Evolutionary conservation across 2,329 filamentous ascomycete species (phyloP).

Genomic region (Teratosphaeria gauchensis): DNA sequence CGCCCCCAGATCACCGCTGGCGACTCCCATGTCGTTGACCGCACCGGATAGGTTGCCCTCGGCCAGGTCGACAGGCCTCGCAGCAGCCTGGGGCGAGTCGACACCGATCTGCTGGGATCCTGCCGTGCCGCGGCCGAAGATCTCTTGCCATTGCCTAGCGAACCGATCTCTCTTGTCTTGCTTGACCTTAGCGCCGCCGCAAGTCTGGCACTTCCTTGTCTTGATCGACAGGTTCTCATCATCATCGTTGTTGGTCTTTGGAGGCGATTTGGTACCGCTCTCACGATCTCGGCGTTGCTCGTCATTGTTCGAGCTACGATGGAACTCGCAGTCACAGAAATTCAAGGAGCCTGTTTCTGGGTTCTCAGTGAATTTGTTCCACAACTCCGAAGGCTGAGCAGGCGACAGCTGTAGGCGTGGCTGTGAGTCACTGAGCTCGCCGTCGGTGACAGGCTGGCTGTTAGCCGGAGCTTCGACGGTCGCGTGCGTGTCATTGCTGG

Average conservation of each 20-base stretch:
- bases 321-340: not conserved
- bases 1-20: not conserved
- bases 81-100: not conserved
- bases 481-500: not conserved
- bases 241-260: not conserved
- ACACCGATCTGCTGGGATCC: not conserved
- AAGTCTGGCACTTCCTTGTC: not conserved
- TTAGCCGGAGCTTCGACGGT: not conserved
- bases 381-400: not conserved
- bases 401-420: not conserved
- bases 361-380: not conserved
- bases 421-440: not conserved
- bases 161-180: not conserved
- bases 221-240: not conserved
- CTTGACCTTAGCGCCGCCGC: not conserved
- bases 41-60: not conserved
- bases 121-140: not conserved
- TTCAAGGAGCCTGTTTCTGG: not conserved
- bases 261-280: not conserved
- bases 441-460: not conserved
- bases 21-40: not conserved
- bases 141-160: not conserved
- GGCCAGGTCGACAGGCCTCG: not conserved
- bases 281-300: not conserved
- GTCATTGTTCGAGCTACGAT: not conserved